Percentiles rank a stretch among this genome's conserved stretches.
phyloP scores from a whole-genome alignment of 1,284 basidiomycete species.

The Prillingera fragicola region DNA sequence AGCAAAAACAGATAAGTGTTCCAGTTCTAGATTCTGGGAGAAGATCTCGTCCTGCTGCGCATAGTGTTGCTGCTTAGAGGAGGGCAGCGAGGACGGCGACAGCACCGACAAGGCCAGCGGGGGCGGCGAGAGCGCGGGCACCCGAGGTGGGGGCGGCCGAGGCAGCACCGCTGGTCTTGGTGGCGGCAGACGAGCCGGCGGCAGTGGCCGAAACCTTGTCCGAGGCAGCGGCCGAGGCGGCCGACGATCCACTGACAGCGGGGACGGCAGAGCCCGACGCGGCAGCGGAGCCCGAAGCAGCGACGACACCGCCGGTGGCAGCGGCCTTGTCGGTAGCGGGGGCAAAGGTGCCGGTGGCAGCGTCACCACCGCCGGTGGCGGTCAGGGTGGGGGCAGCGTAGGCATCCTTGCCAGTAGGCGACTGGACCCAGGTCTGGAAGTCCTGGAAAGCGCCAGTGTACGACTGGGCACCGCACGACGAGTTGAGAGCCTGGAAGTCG shows the following conservation, averaged over 20 bases:
- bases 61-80: conserved; percentile 33
- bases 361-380: conserved; percentile 40
- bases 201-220: conserved; percentile 10
- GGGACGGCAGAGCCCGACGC: conserved; percentile 6
- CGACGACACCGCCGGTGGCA: neutral
- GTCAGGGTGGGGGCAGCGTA: conserved; percentile 42
- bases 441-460: conserved; percentile 33
- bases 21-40: no score
- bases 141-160: conserved; percentile 5
- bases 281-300: conserved; percentile 9
- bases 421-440: conserved; percentile 29
- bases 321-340: conserved; percentile 7
- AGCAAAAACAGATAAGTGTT: neutral
- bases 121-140: conserved; percentile 11
- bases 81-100: conserved; percentile 35
- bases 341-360: conserved; percentile 32
- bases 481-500: conserved; percentile 38
- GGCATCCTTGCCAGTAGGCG: conserved; percentile 22
- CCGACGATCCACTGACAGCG: conserved; percentile 1
- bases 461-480: conserved; percentile 39
- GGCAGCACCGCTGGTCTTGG: conserved; percentile 9
- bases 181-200: conserved; percentile 13
- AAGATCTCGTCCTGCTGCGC: no score
- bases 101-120: conserved; percentile 26
- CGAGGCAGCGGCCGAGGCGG: conserved; percentile 11